Conservation (phyloP, 805 yeast species). For the Isabelozyma heimii region DNA sequence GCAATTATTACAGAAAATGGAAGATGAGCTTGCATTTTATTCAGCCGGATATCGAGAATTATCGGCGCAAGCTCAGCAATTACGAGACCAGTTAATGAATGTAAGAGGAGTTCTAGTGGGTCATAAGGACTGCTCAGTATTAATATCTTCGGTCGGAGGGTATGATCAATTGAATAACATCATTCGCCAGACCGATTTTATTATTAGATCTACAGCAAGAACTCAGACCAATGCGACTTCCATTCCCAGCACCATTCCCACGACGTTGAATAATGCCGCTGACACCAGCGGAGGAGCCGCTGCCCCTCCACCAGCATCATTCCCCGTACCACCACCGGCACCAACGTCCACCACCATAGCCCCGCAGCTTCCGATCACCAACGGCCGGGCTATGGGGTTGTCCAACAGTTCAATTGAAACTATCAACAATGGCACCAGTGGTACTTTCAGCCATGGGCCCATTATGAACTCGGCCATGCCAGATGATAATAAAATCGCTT, state of each 20-base stretch:
- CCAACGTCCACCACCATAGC: constrained; percentile 2
- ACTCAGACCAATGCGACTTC: constrained; percentile 20
- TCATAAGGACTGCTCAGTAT: constrained; percentile 49
- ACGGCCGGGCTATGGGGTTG: background rate
- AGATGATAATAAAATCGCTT: constrained; percentile 4
- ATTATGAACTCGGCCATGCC: background rate
- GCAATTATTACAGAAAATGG: constrained; percentile 80
- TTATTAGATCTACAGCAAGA: constrained; percentile 23
- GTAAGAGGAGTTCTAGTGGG: constrained; percentile 46
- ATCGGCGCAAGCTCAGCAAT: constrained; percentile 52
- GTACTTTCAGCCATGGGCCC: constrained; percentile 2
- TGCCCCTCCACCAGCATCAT: background rate
- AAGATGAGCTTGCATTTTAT: constrained; percentile 70
- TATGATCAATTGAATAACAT: constrained; percentile 43
- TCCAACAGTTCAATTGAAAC: background rate
- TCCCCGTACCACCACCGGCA: background rate
- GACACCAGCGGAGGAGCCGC: background rate
- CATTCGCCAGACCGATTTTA: constrained; percentile 30
- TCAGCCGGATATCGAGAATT: constrained; percentile 68
- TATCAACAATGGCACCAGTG: too few species aligned
- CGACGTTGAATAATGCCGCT: constrained; percentile 25
- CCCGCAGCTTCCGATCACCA: background rate
- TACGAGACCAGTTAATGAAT: constrained; percentile 56
- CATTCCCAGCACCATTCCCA: constrained; percentile 39
- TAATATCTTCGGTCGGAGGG: constrained; percentile 46